phyloP scores from a whole-genome alignment of 2,329 filamentous ascomycete genomes.

The Diaporthe sp. region DNA sequence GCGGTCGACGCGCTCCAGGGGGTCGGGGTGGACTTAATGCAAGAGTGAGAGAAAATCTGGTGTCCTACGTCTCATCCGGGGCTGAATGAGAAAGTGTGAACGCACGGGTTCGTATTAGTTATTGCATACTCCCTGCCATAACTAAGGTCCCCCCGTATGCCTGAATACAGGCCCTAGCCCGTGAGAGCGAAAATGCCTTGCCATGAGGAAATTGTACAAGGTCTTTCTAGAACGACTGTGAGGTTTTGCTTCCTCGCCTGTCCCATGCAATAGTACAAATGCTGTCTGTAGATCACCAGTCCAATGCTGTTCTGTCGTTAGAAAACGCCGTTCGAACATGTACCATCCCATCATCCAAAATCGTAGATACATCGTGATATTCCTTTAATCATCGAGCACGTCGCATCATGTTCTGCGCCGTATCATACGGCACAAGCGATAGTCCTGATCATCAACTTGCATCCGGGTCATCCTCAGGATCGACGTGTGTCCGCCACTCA shows the following conservation, averaged over 20 bases:
- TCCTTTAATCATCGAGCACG: background rate
- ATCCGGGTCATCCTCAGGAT: constrained; percentile 53
- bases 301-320: constrained; percentile 27
- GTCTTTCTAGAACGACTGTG: constrained; percentile 21
- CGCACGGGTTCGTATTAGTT: background rate
- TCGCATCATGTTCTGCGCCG: background rate
- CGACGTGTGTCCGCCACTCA: constrained; percentile 65
- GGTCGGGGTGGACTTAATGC: constrained; percentile 84
- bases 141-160: background rate
- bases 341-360: constrained; percentile 13
- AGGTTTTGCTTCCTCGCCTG: constrained; percentile 7
- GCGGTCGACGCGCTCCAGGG: constrained; percentile 82
- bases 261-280: constrained; percentile 15
- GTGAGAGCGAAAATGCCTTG: constrained; percentile 21
- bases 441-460: constrained; percentile 44
- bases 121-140: background rate
- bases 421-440: background rate
- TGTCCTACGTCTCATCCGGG: background rate
- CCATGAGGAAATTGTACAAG: constrained; percentile 3
- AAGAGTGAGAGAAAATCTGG: constrained; percentile 43
- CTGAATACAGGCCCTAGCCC: background rate
- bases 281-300: constrained; percentile 16
- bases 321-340: constrained; percentile 14
- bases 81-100: background rate
- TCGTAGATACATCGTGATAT: constrained; percentile 16